Evolutionary conservation across 2,329 filamentous ascomycete species (phyloP), one percentile per base, ranked within the genome.

Genomic region (Lecanicillium sp.): DNA sequence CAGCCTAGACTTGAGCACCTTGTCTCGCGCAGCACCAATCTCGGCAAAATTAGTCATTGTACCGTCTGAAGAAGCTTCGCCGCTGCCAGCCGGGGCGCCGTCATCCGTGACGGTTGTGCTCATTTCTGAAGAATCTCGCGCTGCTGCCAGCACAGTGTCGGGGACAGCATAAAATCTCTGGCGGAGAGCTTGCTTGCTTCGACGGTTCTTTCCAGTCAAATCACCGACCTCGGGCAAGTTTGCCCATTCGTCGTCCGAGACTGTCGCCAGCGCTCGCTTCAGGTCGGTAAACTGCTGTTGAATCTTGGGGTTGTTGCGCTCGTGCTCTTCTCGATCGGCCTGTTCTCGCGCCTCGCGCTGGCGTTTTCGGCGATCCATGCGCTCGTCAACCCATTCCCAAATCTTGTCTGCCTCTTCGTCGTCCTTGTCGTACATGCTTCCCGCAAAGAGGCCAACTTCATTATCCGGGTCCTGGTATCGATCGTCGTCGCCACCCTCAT

Each of bases 1-100:
- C 30, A 98, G 70, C 49, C 86, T 81, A n/a, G 94, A 90, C 57
- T 95, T 84, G 38, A 98, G 73, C 29, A 95, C 92, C 62, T 95
- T 95, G 66, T 95, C 87, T 65, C 92, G 80, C 15, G 92, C 94
- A 32, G 89, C 88, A 62, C 94, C 92, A 46, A 98, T 96, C 59
- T 95, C 85, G 32, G 90, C 90, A 57, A 98, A 98, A 57, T 98
- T 95, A 9, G 90, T 98, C 77, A 95, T 92, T 2, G 88, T 94
- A 3, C 90, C 89, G 53, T 95, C 88, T 42, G 80, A 74, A 19
- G 60, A 63, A 19, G 60, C 63, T 34, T 70, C 64, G 12, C 47
- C 43, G 11, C 45, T 46, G 20, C 47, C 48, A 3, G 58, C 50
- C n/a, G 70, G 62, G 2, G 65, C 60, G 2, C 79, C 83, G 44